Evolutionary conservation across 108 stramenopile genomes (phyloP), one percentile per base, ranked within the genome.

Genomic region (Cyclotella cryptica): DNA sequence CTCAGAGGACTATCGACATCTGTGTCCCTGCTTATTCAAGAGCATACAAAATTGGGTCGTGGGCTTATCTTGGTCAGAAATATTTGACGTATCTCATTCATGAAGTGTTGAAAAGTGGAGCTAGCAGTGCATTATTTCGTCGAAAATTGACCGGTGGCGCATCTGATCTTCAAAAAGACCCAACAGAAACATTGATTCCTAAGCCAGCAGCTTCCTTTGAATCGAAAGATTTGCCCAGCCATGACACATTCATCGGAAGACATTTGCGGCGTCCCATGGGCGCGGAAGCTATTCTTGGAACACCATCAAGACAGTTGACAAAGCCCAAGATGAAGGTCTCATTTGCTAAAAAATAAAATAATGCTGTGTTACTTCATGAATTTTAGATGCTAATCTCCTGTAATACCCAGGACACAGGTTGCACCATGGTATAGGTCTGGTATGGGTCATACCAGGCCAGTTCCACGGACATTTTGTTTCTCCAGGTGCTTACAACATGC

Each of bases 71-170:
- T 44, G 68, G 81, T 35, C 57, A 64, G 30, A 85, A 85, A 58
- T 85, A 75, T 69, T 41, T 85, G 19, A 68, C 73, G 0, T 78
- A 79, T 73, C 77, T 85, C 22, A 66, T 83, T 47, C 80, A 79
- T 39, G 85, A 85, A 74, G 66, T 81, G 22, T 66, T 85, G 43
- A 80, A 80, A 63, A 85, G 85, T 79, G 85, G 72, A n/a, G 78
- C 85, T 44, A 83, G 85, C 65, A 85, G 85, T 55, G 72, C 49
- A n/a, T 74, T 78, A 46, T 69, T 85, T 49, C 71, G 75, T 6
- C 54, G 77, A 70, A 85, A 74, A 63, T 30, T 81, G 77, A 73
- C 69, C 44, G 60, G 53, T 62, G 49, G 47, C 52, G 47, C 69
- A 41, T 59, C 77, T 57, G 57, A 28, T 26, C 41, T 49, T 17